Evolutionary conservation across 2,329 filamentous ascomycete species (phyloP).

Genomic region (Trichoderma guizhouense): DNA sequence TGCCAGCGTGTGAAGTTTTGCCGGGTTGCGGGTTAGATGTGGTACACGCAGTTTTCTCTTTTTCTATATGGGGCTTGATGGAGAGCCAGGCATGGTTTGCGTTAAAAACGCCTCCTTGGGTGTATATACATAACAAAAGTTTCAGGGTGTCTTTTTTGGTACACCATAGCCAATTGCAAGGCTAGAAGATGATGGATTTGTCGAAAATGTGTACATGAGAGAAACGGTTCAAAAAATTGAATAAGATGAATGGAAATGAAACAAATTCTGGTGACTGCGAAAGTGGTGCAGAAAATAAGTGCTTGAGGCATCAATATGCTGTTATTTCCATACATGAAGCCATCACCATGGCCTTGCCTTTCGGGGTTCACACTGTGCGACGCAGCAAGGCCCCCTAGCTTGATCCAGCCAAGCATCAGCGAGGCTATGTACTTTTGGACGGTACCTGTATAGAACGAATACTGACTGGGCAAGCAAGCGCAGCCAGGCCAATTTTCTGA

Average conservation of each 20-base stretch:
- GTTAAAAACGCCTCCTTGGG: not conserved
- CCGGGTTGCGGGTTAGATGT: not conserved
- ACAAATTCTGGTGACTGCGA: not conserved
- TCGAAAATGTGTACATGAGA: not conserved
- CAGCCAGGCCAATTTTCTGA: conserved; percentile 13
- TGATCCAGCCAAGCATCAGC: not conserved
- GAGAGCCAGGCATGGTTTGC: not conserved
- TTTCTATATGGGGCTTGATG: not conserved
- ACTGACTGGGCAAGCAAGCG: not conserved
- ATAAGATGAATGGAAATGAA: not conserved
- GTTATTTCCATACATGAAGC: not conserved
- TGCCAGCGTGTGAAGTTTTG: not conserved
- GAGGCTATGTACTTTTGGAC: not conserved
- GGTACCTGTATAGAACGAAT: not conserved
- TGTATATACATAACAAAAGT: conserved; percentile 4
- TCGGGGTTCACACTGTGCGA: conserved; percentile 15
- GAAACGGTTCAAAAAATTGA: not conserved
- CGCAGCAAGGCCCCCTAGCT: conserved; percentile 2
- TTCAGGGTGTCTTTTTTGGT: not conserved
- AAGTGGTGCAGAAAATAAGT: not conserved
- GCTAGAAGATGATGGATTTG: not conserved
- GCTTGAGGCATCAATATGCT: not conserved
- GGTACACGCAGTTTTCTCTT: not conserved
- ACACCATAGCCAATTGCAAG: not conserved
- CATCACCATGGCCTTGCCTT: not conserved